A percentile compares a stretch with the other conserved stretches of the same genome.
Conservation (phyloP, 345 rosid genomes). For the Murraya koenigii region DNA sequence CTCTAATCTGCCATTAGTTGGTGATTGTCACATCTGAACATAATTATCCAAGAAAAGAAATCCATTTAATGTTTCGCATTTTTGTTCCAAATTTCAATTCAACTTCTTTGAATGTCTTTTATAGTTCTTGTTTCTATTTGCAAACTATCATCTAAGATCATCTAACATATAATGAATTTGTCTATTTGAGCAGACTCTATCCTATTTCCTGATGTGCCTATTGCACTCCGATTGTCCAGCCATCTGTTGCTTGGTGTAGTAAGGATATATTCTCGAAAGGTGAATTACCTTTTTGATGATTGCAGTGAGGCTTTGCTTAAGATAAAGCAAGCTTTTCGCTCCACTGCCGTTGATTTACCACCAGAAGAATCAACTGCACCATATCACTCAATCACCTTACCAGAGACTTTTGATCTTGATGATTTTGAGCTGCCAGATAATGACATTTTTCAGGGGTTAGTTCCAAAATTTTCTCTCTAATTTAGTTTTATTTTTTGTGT, state of each 20-base stretch:
- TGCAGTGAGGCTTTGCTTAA: conserved; percentile 99
- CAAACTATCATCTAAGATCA: conserved; percentile 8
- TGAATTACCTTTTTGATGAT: conserved; percentile 97
- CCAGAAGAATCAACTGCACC: conserved; percentile 99
- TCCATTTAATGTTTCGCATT: neutral
- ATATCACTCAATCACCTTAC: conserved; percentile 95
- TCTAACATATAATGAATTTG: conserved; percentile 6
- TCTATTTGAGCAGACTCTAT: conserved; percentile 75
- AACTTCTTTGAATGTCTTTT: neutral
- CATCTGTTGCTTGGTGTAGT: conserved; percentile 99
- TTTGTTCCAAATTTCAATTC: neutral
- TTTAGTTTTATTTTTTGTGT: neutral
- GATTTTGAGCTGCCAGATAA: conserved; percentile 99
- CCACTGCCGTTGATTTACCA: conserved; percentile 95
- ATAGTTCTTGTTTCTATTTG: neutral
- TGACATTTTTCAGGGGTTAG: conserved; percentile 93
- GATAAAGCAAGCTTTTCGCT: conserved; percentile 98
- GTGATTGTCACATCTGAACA: neutral
- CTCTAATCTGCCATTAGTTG: neutral
- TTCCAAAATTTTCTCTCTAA: conserved; percentile 12
- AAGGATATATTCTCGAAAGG: conserved; percentile 97
- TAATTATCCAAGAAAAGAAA: neutral
- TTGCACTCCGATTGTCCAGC: conserved; percentile 90
- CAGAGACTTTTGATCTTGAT: conserved; percentile 99
- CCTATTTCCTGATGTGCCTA: conserved; percentile 96